Base-by-base conservation (phyloP, 495 filamentous ascomycete genomes). In the Aspergillus wentii region DNA sequence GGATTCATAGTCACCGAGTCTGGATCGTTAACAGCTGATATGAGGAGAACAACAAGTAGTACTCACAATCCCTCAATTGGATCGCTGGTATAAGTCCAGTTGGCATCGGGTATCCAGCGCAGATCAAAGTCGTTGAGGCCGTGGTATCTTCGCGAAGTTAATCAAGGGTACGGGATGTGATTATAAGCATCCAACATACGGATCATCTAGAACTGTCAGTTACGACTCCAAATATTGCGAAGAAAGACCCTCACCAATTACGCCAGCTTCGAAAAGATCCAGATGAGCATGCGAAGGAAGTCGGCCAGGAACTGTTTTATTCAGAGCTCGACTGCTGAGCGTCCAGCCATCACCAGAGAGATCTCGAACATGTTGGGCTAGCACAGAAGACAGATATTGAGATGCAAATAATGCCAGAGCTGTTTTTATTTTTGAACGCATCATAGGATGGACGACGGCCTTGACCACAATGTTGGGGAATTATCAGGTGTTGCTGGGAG, bases 261-360 rank as follows among this genome's bases (percentile, higher is more conserved):
- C 63, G 9, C 65, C 49, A 9, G 69, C 70, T 28, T 68, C 67
- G 16, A 65, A 68, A 4, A 85, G 57, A 48, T 85, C 80, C 21
- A 85, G 44, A 54, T 85, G 78, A 1, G 62, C 74, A 26, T 84
- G 78, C 0, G 79, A 83, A 5, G 82, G 82, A 3, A 85, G 61
- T 15, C 61, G 63, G 4, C 69, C 82, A 1, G 77, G 74, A 10
- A 82, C 75, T 0, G 66, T 74, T 11, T 73, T 69, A 44, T 80
- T 76, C 26, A 66, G 40, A 5, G 62, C 66, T 14, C 59, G 51
- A 41, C 69, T 78, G 11, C 64, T 68, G 9, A 85, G 57, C 0
- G 69, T 78, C 80, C 80, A 85, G 31, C 56, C 41, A 37, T 66
- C 57, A 1, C 61, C 59, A 30, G 72, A 71, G 13, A 85, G 54